Percentiles rank a stretch among this genome's conserved stretches.
Evolutionary conservation across 2,329 filamentous ascomycete genomes (phyloP).

Genomic region (Teratosphaeria nubilosa): DNA sequence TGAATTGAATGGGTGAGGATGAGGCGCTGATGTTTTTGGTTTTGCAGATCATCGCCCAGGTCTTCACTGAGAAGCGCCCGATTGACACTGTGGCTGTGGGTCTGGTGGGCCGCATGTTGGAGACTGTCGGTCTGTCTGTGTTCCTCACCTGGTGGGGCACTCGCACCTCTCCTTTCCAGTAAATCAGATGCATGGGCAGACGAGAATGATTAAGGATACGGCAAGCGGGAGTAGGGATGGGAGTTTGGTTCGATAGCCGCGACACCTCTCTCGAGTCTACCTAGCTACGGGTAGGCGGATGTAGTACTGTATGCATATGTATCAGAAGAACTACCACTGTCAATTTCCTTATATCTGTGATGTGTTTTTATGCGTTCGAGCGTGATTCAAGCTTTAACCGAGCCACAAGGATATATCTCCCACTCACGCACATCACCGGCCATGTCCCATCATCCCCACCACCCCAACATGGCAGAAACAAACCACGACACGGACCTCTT

Average conservation of each 20-base stretch:
- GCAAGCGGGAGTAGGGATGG: neutral
- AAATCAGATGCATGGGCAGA: neutral
- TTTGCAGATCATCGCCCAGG: conserved; percentile 66
- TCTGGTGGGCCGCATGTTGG: conserved; percentile 72
- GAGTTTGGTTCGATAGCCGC: neutral
- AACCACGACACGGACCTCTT: conserved; percentile 10
- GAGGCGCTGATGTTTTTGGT: neutral
- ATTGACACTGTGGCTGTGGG: conserved; percentile 82
- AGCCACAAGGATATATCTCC: no score
- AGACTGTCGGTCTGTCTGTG: conserved; percentile 83
- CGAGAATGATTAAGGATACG: neutral
- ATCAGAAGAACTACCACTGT: neutral
- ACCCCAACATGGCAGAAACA: conserved; percentile 6
- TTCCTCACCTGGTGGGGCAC: conserved; percentile 98
- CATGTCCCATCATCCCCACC: neutral
- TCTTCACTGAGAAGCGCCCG: conserved; percentile 85
- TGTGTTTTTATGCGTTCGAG: neutral
- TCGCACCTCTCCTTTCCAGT: conserved; percentile 73
- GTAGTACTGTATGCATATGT: conserved; percentile 7
- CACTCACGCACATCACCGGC: no score
- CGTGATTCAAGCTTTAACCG: neutral
- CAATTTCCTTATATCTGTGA: neutral
- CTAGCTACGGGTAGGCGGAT: conserved; percentile 6
- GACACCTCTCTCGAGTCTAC: conserved; percentile 2
- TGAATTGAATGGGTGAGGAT: neutral